Percentiles rank a stretch among this genome's conserved stretches.
phyloP scores from a whole-genome alignment of 2,329 filamentous ascomycete species.

The Lasiodiplodia sp. region DNA sequence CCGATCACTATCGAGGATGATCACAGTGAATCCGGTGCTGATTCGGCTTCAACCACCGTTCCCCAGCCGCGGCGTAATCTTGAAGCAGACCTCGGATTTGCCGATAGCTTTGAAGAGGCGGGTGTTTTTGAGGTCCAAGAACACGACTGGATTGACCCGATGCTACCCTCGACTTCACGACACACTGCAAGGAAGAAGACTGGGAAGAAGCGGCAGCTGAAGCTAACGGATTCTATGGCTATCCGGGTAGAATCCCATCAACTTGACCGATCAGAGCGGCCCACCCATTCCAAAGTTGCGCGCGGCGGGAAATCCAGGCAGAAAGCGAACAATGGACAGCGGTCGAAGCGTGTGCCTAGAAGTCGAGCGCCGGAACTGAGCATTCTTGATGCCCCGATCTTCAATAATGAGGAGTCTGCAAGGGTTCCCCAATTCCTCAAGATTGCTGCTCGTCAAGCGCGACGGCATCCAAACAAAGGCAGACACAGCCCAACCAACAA shows the following conservation, averaged over 20 bases:
- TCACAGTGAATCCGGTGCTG: conserved; percentile 35
- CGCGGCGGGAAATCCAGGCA: not conserved
- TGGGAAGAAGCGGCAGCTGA: conserved; percentile 44
- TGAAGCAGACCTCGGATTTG: conserved; percentile 23
- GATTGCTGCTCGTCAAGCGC: conserved; percentile 61
- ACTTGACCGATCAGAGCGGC: conserved; percentile 17
- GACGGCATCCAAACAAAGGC: conserved; percentile 55
- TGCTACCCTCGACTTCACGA: conserved; percentile 42
- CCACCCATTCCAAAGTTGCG: not conserved
- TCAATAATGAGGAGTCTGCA: not conserved
- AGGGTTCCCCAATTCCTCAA: conserved; percentile 61
- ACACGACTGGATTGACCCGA: conserved; percentile 53
- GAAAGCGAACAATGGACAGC: not conserved
- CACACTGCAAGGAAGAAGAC: conserved; percentile 35
- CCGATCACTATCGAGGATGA: conserved; percentile 45
- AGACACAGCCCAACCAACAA: conserved; percentile 61
- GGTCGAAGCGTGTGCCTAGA: conserved; percentile 28
- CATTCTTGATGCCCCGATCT: conserved; percentile 56
- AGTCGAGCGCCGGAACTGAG: conserved; percentile 48
- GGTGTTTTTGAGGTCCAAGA: conserved; percentile 50
- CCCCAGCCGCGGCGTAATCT: not conserved
- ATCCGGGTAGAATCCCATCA: conserved; percentile 30
- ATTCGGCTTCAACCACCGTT: not conserved
- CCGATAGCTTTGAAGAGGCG: not conserved
- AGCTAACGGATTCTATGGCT: conserved; percentile 46